Evolutionary conservation across 768 basidiomycete species (phyloP), one percentile per base, ranked within the genome.

Genomic region (Dioszegia crocea): DNA sequence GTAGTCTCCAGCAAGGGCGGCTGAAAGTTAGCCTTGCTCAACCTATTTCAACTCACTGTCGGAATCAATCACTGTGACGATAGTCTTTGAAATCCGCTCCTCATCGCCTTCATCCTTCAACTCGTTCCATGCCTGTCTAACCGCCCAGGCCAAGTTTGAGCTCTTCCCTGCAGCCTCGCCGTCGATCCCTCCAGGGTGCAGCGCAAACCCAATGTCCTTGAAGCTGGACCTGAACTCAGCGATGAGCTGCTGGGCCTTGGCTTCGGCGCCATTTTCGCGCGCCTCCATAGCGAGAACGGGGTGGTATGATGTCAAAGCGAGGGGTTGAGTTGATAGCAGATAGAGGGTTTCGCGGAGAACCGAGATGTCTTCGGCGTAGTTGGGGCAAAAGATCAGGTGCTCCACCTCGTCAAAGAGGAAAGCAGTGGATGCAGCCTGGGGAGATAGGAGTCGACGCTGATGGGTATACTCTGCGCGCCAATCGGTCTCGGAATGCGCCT

Each of bases 251-350:
- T 55, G 55, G 19, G 69, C 71, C 58, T 73, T 73, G 6, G 51
- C 54, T 9, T 57, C 60, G 16, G 63, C 61, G 14, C 66, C 69
- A 26, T 59, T 38, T 56, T 73, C 71, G 23, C 67, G 61, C 29
- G 61, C 66, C 55, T 73, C 71, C 65, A 68, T 67, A 21, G 67
- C 71, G 17, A 73, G 60, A 19, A 70, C 67, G 36, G 70, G 67
- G 61, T 65, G 61, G 51, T 73, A 73, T 8, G 69, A 60, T 12
- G 48, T 46, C 24, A 49, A 38, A 6, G 71, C 69, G 23, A 65
- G 54, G 16, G 64, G 69, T 40, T 73, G 71, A 17, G 71, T 68
- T 14, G 71, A 70, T 27, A 73, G 65, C 12, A 67, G 60, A 45
- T 63, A 60, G 36, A 73, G 65, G 11, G 71, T 73, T 49, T 73